Percentiles rank a stretch among this genome's conserved stretches.
phyloP scores from a whole-genome alignment of 345 rosid species.

The Aquilaria sinensis region DNA sequence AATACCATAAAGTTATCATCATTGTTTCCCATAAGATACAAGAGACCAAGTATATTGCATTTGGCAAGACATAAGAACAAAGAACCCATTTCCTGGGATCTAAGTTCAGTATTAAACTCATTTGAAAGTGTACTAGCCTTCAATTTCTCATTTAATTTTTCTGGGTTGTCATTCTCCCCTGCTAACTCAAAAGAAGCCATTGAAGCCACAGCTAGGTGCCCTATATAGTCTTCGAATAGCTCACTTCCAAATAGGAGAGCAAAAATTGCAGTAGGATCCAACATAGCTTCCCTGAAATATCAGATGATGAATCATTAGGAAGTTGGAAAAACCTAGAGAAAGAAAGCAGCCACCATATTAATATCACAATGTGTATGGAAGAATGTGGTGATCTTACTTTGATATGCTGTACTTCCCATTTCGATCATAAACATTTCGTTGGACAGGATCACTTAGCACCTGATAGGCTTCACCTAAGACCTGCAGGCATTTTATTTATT shows the following conservation, averaged over 20 bases:
- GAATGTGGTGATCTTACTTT: slow-evolving; percentile 24
- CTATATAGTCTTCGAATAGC: slow-evolving; percentile 85
- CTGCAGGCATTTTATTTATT: slow-evolving; percentile 20
- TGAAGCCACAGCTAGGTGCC: slow-evolving; percentile 84
- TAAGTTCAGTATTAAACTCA: neutral
- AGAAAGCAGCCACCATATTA: neutral
- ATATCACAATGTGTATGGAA: neutral
- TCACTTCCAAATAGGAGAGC: slow-evolving; percentile 97
- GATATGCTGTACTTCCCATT: slow-evolving; percentile 53
- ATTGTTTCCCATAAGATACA: too few relatives aligned
- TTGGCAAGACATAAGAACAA: too few relatives aligned
- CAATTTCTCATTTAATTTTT: slow-evolving; percentile 57
- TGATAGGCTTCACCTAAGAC: slow-evolving; percentile 74
- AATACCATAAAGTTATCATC: too few relatives aligned
- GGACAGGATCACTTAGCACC: slow-evolving; percentile 57
- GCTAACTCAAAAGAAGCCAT: slow-evolving; percentile 80
- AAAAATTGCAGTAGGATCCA: slow-evolving; percentile 83
- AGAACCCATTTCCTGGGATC: too few relatives aligned
- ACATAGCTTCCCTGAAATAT: slow-evolving; percentile 62
- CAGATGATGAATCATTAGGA: slow-evolving; percentile 2
- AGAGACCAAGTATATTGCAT: too few relatives aligned
- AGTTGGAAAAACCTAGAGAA: neutral
- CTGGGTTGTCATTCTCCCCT: slow-evolving; percentile 43
- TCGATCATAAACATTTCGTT: slow-evolving; percentile 52
- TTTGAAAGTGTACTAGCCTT: slow-evolving; percentile 39